Base-by-base conservation (phyloP, 1,284 basidiomycete genomes). In the Termitomyces sp. region DNA sequence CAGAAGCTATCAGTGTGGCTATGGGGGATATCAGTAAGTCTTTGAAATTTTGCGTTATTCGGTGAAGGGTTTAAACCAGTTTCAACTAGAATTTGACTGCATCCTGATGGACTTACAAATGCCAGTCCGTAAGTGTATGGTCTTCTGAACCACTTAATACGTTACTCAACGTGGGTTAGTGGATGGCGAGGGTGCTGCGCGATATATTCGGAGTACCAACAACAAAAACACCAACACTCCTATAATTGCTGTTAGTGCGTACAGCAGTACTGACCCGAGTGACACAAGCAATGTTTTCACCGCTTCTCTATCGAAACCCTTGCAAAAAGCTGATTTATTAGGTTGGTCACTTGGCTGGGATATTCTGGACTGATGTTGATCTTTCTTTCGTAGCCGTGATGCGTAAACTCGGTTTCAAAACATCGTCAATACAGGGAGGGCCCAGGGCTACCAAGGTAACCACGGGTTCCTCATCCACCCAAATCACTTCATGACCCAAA, bases 171-270 rank as follows among this genome's bases (percentile, higher is more conserved):
- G 10, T 39, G 11, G 60, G 46, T 9, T 52, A 87, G 91, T 96
- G 60, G 91, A 94, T 64, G 93, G 93, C 40, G 92, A 96, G 71
- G 87, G 89, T 60, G 93, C 93, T 39, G 91, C 93, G 24, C 80
- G 89, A 57, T 95, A 95, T 72, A 93, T 97, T 75, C 93, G 92
- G 76, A 92, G 84, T 63, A 95, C 93, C n/a, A 90, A 91, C 65
- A 91, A 91, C 74, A 90, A 85, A 75, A 96, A 96, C 64, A 83
- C 86, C 42, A 81, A 77, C 58, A 92, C 88, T 53, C 96, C 86
- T n/a, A 93, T 98, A 55, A 87, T 97, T 50, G 92, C 95, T 50
- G 84, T 97, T 47, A 91, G 88, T 64, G 88, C 87, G 26, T 93
- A 93, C 67, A 84, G 86, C 59, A 81, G 81, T 16, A 75, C 75